These are phyloP conservation scores for Acacia concinna DNA, from an alignment of 331 rosid species.

Conservation along the genomic window DNA sequence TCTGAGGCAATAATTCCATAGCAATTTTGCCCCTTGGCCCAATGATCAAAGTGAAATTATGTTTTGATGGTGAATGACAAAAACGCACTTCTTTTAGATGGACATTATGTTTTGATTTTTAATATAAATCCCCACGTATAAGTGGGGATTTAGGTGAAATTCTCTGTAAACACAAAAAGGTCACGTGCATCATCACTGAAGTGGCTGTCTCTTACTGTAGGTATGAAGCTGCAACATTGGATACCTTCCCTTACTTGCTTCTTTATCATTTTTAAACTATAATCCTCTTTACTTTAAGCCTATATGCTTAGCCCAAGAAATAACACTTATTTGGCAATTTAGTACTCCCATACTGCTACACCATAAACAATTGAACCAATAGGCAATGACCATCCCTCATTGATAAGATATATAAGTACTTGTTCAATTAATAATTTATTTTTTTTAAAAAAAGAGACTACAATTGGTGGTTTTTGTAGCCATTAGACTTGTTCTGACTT, in stretches of 20 bases:
- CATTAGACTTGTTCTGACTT: not conserved
- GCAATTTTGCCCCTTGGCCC: no score
- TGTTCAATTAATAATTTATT: not conserved
- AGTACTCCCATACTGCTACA: not conserved
- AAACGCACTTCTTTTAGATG: not conserved
- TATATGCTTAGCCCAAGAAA: constrained; percentile 28
- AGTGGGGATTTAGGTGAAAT: not conserved
- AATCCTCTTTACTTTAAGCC: not conserved
- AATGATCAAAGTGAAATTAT: no score
- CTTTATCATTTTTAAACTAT: constrained; percentile 25
- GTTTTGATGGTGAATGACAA: not conserved
- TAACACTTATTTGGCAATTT: not conserved
- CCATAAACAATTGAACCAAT: not conserved
- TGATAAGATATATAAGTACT: not conserved
- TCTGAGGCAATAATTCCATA: no score
- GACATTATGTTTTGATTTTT: no score
- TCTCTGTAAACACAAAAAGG: constrained; percentile 26
- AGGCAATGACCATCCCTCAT: not conserved
- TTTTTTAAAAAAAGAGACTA: no score
- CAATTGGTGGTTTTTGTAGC: not conserved
- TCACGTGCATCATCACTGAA: constrained; percentile 73
- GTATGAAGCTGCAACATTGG: constrained; percentile 70
- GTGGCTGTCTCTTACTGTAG: constrained; percentile 47
- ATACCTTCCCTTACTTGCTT: constrained; percentile 39
- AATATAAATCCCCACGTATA: no score